A percentile compares a stretch with the other conserved stretches of the same genome.
These are phyloP conservation scores for Rhododendron vialii DNA, from an alignment of 148 eudicot genomes.

Conservation along the genomic window DNA sequence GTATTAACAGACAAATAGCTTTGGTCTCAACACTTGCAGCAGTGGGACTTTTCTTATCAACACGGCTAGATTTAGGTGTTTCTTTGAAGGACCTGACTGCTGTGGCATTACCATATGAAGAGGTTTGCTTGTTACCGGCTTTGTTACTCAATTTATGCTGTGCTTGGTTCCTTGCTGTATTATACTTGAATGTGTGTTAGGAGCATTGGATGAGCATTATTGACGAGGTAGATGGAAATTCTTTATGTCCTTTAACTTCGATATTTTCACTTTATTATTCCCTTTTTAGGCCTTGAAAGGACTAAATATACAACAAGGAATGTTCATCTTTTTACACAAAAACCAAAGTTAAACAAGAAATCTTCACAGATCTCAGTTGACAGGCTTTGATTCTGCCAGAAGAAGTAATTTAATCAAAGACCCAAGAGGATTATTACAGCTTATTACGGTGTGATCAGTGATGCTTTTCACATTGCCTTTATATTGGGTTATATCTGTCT, in stretches of 20 bases:
- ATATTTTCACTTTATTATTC: not conserved
- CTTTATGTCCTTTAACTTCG: not conserved
- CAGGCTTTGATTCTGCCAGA: not conserved
- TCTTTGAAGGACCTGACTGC: constrained; percentile 85
- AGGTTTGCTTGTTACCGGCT: constrained; percentile 41
- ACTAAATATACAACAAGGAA: not conserved
- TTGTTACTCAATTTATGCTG: not conserved
- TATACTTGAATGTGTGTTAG: not conserved
- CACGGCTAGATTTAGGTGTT: constrained; percentile 74
- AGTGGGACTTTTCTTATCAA: constrained; percentile 61
- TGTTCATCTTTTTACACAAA: not conserved
- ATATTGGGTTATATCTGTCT: constrained; percentile 5
- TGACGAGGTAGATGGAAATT: not conserved
- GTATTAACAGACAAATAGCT: constrained; percentile 57
- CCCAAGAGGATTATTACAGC: not conserved
- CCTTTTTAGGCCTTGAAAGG: not conserved
- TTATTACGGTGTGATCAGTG: not conserved
- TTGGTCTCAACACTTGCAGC: constrained; percentile 60
- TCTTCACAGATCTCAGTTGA: not conserved
- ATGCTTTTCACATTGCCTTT: not conserved
- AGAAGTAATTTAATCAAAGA: not conserved
- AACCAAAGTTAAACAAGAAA: not conserved
- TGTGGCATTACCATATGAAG: constrained; percentile 76
- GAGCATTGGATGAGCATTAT: not conserved
- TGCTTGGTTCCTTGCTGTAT: not conserved